Evolutionary conservation across 495 filamentous ascomycete species (phyloP), one percentile per base, ranked within the genome.

Genomic region (Diplogelasinospora grovesii): DNA sequence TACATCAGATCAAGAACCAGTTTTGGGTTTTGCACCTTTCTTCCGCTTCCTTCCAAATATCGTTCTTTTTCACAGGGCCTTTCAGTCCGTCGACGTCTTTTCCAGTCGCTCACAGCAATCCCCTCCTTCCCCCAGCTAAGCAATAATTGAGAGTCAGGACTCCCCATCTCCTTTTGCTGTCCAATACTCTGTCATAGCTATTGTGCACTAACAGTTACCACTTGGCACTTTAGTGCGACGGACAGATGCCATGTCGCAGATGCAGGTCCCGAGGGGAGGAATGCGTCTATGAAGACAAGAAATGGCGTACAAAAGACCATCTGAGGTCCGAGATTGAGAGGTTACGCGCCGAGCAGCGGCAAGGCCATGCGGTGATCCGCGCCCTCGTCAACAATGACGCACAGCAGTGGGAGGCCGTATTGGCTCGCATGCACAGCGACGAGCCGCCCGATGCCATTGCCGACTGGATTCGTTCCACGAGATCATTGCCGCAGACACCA

Each of bases 231-330:
- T 13, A 59, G 56, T 59, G 56, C 34, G 56, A 59, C 36, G 53
- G 56, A 26, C 44, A 52, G 25, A 38, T 48, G 9, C 53, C 56
- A 16, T 59, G 56, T 36, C 47, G 53, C 10, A 42, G 53, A 27
- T 59, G 56, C 33, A 31, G 48, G 16, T 49, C 50, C 8, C 43
- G 56, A n/a, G 53, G 50, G 5, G 56, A 59, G 19, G 56, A 59
- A 40, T 59, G 56, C 36, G 30, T 40, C 5, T 59, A 57, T 34
- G 53, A 59, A 19, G 56, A 57, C 45, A 57, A 59, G 28, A 59
- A 54, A 35, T 57, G 50, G 53, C 39, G 56, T 14, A 59, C 56
- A 19, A 59, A 59, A 39, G 56, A 57, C 41, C 56, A 59, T 27
- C 31, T 59, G n/a, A 43, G 56, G 15, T 57, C 50, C 22, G 56